Evolutionary conservation across 164 flowering plant species (phyloP).

Genomic region (Aristolochia californica): DNA sequence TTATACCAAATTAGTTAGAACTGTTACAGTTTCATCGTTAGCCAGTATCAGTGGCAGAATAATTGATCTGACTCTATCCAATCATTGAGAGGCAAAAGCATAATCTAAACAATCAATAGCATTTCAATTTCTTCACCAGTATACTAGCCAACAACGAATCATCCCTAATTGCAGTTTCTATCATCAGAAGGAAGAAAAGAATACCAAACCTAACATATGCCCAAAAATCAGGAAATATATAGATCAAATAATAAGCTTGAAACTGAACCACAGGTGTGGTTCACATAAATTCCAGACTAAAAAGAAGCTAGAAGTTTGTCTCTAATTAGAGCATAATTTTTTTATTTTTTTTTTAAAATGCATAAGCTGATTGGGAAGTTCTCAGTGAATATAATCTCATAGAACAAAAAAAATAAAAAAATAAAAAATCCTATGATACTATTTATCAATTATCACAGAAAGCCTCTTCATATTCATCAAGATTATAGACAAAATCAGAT

Average conservation of each 20-base stretch:
- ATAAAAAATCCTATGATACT: too few relatives aligned
- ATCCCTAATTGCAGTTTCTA: conserved; percentile 33
- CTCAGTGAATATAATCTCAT: too few relatives aligned
- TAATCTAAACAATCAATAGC: conserved; percentile 22
- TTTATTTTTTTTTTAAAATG: too few relatives aligned
- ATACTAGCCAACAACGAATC: conserved; percentile 42
- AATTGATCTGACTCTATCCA: too few relatives aligned
- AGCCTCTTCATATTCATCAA: too few relatives aligned
- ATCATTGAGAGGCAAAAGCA: neutral
- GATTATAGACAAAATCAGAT: too few relatives aligned
- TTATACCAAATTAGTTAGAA: too few relatives aligned
- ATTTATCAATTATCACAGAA: too few relatives aligned
- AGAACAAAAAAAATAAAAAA: too few relatives aligned
- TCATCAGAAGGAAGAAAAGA: too few relatives aligned
- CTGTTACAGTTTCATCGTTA: neutral
- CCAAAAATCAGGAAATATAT: neutral
- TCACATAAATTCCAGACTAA: neutral
- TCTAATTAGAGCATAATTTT: neutral
- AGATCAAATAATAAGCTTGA: neutral
- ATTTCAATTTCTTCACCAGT: conserved; percentile 34
- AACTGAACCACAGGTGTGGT: neutral
- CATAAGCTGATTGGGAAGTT: too few relatives aligned
- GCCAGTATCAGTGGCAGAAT: neutral
- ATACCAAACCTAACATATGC: neutral
- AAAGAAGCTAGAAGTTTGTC: neutral